A percentile compares a stretch with the other conserved stretches of the same genome.
These are phyloP conservation scores for Pouteria glomerata DNA, from an alignment of 148 eudicot species.

Conservation along the genomic window DNA sequence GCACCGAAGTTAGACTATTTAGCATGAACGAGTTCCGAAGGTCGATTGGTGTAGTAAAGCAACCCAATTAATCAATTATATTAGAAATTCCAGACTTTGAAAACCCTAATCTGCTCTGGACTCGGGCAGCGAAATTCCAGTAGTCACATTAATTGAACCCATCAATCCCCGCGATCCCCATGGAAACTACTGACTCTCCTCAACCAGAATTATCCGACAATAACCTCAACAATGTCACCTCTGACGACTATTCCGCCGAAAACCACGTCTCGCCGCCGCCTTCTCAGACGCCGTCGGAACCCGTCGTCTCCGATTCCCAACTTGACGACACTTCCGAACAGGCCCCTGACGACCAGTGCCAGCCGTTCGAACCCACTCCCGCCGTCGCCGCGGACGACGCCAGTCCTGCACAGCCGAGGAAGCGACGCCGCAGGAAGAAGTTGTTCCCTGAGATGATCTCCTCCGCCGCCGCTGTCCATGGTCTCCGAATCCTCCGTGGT, in stretches of 20 bases:
- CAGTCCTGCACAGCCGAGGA: constrained; percentile 24
- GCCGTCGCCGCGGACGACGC: constrained; percentile 8
- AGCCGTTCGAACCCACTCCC: constrained; percentile 23
- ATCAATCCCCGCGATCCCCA: background rate
- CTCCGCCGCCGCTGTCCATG: constrained; percentile 34
- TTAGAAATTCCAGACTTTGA: too few relatives aligned
- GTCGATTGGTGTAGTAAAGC: too few relatives aligned
- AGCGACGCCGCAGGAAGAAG: constrained; percentile 72
- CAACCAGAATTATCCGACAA: constrained; percentile 9
- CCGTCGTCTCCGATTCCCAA: background rate
- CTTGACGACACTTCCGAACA: too few relatives aligned
- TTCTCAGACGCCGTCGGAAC: constrained; percentile 15
- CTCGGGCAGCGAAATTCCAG: too few relatives aligned
- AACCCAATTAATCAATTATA: too few relatives aligned
- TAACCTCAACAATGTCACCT: constrained; percentile 15
- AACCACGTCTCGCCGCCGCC: constrained; percentile 30
- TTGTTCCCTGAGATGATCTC: constrained; percentile 64
- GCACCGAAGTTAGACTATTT: too few relatives aligned
- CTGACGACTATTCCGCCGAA: constrained; percentile 34
- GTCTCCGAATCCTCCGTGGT: constrained; percentile 52
- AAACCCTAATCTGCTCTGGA: too few relatives aligned
- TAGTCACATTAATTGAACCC: background rate
- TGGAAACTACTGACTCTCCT: background rate
- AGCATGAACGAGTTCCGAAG: too few relatives aligned
- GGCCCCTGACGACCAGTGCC: constrained; percentile 24